Base-by-base conservation (phyloP, 352 stramenopile species). In the Pythium brachiatum region DNA sequence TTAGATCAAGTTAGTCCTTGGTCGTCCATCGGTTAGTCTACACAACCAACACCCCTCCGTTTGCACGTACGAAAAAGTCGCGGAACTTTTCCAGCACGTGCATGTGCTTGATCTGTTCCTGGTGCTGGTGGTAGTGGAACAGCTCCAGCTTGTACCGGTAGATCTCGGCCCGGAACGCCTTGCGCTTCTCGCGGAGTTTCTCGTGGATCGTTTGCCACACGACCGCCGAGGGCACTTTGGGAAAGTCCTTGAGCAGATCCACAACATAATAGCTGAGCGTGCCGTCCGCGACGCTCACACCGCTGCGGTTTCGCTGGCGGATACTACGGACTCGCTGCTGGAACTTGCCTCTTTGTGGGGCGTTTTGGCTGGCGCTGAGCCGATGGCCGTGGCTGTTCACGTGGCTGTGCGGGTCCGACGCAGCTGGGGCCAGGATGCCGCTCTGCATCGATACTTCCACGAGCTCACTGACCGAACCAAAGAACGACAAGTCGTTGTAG, bases 51-150 rank as follows among this genome's bases (percentile, higher is more conserved):
- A n/a, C n/a, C 44, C 7, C 41, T 50, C 7, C 9, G n/a, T 50
- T 4, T 50, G 43, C 20, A 72, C 74, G 63, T 75, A 89, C 79
- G 44, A 89, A 87, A 56, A 89, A 89, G 31, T 87, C 77, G 31
- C 76, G 74, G 53, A 87, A 89, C 57, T 87, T 89, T 53, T 86
- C 78, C 29, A 82, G 70, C 46, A 89, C 78, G 31, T 81, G 59
- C 36, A 89, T 68, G 43, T 80, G 75, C 29, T 71, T 64, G 29
- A 74, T 66, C 36, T 89, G 75, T 20, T 73, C 64, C 44, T 84
- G 66, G 57, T 89, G 79, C 48, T 79, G 66, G 16, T 85, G 68
- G 57, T 73, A 89, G 25, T 84, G 78, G 58, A 65, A 70, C 31
- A 73, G 74, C 48, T 85, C 79, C 46, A 89, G 65, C 27, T 83